These are phyloP conservation scores for Neurospora sp. DNA, from an alignment of 495 filamentous ascomycete species.

Conservation along the genomic window DNA sequence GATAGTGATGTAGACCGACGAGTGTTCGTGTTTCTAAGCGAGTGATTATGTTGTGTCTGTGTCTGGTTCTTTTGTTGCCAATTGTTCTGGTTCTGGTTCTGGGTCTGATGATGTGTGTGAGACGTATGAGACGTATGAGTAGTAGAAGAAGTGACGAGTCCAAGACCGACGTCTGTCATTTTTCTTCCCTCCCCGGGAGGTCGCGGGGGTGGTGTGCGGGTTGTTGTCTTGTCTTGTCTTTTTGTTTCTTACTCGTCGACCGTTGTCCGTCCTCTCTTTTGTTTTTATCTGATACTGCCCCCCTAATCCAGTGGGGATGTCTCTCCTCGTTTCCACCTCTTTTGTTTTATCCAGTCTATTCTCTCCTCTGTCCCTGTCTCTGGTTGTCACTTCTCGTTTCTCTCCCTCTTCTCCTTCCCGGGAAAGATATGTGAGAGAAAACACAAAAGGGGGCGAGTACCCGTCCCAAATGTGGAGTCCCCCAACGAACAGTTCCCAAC, in stretches of 20 bases:
- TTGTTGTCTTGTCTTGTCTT: too few species aligned
- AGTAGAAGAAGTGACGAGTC: not conserved
- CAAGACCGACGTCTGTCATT: not conserved
- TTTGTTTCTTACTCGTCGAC: too few species aligned
- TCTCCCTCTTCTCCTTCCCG: not conserved
- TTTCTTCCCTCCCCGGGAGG: not conserved
- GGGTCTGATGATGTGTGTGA: not conserved
- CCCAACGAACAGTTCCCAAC: not conserved
- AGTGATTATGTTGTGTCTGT: not conserved
- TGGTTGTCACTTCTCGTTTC: not conserved
- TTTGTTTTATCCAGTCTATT: too few species aligned
- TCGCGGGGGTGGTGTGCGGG: not conserved
- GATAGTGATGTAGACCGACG: not conserved
- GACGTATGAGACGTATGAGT: not conserved
- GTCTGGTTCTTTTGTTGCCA: not conserved
- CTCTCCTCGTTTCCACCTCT: too few species aligned
- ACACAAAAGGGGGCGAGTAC: not conserved
- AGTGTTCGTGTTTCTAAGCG: not conserved
- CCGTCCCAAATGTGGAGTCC: not conserved
- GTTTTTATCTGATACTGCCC: too few species aligned
- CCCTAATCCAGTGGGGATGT: too few species aligned
- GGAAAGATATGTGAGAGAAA: not conserved
- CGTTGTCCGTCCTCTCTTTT: too few species aligned
- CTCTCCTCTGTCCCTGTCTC: too few species aligned
- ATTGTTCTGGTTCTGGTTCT: not conserved